Evolutionary conservation across 257 asterid species (phyloP).

Genomic region (Marsdenia floribunda): DNA sequence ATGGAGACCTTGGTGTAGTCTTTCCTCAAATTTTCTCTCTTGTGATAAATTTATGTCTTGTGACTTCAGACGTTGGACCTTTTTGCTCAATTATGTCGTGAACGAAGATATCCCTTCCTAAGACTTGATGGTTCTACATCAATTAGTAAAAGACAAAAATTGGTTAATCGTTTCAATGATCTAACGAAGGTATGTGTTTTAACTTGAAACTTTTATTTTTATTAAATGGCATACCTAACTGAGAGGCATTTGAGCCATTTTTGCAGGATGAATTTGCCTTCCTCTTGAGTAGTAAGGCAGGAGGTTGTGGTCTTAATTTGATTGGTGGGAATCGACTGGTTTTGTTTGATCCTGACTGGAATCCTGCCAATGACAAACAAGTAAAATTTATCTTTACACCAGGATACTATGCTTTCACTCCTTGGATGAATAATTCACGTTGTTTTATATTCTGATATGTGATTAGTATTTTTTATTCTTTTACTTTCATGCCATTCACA

Average conservation of each 20-base stretch:
- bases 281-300: conserved; percentile 98
- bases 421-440: neutral
- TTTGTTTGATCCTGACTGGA: conserved; percentile 99
- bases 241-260: conserved; percentile 9
- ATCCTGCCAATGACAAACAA: conserved; percentile 99
- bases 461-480: neutral
- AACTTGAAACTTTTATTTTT: conserved; percentile 18
- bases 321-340: conserved; percentile 93
- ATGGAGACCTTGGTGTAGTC: neutral
- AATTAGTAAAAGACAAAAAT: conserved; percentile 88
- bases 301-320: conserved; percentile 97
- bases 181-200: conserved; percentile 54
- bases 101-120: conserved; percentile 90
- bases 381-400: conserved; percentile 29
- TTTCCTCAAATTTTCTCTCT: conserved; percentile 5
- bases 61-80: conserved; percentile 81
- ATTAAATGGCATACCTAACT: conserved; percentile 17
- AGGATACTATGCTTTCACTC: neutral
- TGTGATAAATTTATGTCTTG: conserved; percentile 17
- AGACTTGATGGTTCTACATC: conserved; percentile 96
- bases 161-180: conserved; percentile 87
- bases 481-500: conserved; percentile 27
- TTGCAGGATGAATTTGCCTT: conserved; percentile 93
- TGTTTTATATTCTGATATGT: neutral
- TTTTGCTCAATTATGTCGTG: conserved; percentile 91